Percentiles rank a stretch among this genome's conserved stretches.
Conservation (phyloP, 148 eudicot genomes). For the Nepenthes gracilis region DNA sequence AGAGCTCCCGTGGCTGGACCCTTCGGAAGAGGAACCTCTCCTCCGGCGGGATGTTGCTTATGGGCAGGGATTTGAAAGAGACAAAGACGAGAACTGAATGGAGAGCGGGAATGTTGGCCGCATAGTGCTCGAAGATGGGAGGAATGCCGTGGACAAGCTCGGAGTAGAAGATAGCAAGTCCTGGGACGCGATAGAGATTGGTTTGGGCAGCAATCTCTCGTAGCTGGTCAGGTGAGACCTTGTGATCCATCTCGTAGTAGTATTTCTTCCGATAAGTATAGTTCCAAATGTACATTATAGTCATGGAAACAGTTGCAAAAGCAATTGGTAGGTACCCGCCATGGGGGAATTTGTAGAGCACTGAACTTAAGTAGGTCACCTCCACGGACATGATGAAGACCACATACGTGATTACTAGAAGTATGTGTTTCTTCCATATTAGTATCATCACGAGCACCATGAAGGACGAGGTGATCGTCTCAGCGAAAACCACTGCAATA, state of each 20-base stretch:
- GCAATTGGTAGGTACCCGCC: slow-evolving; percentile 39
- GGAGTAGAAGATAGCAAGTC: slow-evolving; percentile 33
- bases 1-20: slow-evolving; percentile 15
- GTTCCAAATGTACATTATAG: slow-evolving; percentile 33
- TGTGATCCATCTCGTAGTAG: slow-evolving; percentile 31
- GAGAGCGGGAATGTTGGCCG: slow-evolving; percentile 25
- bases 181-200: slow-evolving; percentile 12
- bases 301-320: slow-evolving; percentile 20
- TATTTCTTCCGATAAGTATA: slow-evolving; percentile 25
- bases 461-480: slow-evolving; percentile 24
- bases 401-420: slow-evolving; percentile 14
- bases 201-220: slow-evolving; percentile 6
- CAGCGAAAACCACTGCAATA: slow-evolving; percentile 35
- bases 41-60: slow-evolving; percentile 31
- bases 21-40: slow-evolving; percentile 42
- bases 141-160: slow-evolving; percentile 42
- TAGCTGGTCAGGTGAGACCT: slow-evolving; percentile 19
- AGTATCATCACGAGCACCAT: slow-evolving; percentile 31
- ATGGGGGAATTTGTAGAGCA: slow-evolving; percentile 30
- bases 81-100: slow-evolving; percentile 32
- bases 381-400: slow-evolving; percentile 21
- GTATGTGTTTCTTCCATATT: slow-evolving; percentile 30
- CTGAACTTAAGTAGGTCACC: slow-evolving; percentile 26
- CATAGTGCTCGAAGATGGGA: slow-evolving; percentile 34
- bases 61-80: slow-evolving; percentile 30